Evolutionary conservation across 768 basidiomycete species (phyloP).

Genomic region (Coprinopsis sp.): DNA sequence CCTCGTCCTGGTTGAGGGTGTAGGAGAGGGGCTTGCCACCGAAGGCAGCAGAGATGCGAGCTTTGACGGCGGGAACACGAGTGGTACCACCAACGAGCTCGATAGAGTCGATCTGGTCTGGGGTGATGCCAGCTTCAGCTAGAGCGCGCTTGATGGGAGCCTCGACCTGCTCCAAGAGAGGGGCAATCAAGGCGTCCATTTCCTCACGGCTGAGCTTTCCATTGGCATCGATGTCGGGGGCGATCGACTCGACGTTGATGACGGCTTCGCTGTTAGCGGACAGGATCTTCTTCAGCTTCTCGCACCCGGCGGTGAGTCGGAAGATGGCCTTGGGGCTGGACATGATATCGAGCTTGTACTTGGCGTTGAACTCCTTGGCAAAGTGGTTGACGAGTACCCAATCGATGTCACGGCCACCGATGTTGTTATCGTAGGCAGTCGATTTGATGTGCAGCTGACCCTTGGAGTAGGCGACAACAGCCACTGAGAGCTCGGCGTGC

Average conservation of each 20-base stretch:
- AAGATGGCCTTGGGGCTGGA: conserved; percentile 89
- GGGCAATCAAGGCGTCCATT: conserved; percentile 73
- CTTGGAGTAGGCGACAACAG: conserved; percentile 91
- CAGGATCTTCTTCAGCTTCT: conserved; percentile 93
- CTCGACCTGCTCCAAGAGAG: conserved; percentile 72
- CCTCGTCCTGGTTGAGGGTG: conserved; percentile 98
- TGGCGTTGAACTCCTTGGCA: conserved; percentile 86
- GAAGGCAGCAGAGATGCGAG: conserved; percentile 80
- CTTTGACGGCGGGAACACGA: conserved; percentile 88
- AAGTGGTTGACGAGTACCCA: conserved; percentile 87
- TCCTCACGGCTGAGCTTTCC: conserved; percentile 80
- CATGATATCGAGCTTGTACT: conserved; percentile 97
- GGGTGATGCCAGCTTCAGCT: conserved; percentile 69
- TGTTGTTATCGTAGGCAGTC: conserved; percentile 87
- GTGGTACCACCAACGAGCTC: conserved; percentile 94
- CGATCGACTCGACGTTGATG: conserved; percentile 91
- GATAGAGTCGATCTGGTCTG: conserved; percentile 84
- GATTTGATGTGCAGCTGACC: conserved; percentile 84
- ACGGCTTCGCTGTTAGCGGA: conserved; percentile 90
- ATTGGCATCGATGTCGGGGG: conserved; percentile 92
- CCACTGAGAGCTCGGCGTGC: conserved; percentile 83
- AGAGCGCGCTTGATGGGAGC: conserved; percentile 76
- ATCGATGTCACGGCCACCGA: conserved; percentile 97
- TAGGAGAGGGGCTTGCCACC: conserved; percentile 78
- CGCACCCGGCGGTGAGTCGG: conserved; percentile 84